A percentile compares a stretch with the other conserved stretches of the same genome.
phyloP scores from a whole-genome alignment of 2,329 filamentous ascomycete genomes.

The Parascedosporium putredinis region DNA sequence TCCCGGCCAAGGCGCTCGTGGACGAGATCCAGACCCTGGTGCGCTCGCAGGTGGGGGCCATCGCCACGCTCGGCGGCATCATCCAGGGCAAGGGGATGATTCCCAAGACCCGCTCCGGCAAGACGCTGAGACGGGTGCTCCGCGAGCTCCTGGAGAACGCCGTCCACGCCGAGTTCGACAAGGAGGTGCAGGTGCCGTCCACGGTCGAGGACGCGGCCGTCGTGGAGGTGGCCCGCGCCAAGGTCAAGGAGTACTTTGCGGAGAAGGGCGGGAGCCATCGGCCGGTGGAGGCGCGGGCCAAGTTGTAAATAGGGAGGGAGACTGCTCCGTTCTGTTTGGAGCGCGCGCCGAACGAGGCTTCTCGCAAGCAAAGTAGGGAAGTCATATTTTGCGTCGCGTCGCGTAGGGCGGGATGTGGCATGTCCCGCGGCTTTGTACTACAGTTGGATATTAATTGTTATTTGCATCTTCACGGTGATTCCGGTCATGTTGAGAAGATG shows the following conservation, averaged over 20 bases:
- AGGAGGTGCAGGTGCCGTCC: constrained; percentile 62
- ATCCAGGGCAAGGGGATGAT: constrained; percentile 81
- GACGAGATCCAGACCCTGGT: constrained; percentile 64
- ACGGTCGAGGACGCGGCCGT: constrained; percentile 75
- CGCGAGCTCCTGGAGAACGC: constrained; percentile 78
- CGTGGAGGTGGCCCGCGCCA: constrained; percentile 61
- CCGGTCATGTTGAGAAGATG: too few relatives aligned
- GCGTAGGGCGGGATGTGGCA: too few relatives aligned
- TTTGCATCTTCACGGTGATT: too few relatives aligned
- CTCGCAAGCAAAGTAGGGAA: too few relatives aligned
- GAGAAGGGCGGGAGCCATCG: constrained; percentile 30
- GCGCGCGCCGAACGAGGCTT: too few relatives aligned
- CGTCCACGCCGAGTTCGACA: constrained; percentile 61
- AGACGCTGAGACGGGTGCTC: constrained; percentile 74
- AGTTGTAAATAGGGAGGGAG: constrained; percentile 38
- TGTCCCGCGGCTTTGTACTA: too few relatives aligned
- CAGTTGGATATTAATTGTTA: too few relatives aligned
- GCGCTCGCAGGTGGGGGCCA: constrained; percentile 73
- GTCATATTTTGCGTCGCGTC: too few relatives aligned
- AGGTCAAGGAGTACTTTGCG: constrained; percentile 67
- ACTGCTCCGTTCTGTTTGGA: too few relatives aligned
- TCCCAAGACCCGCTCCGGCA: constrained; percentile 84
- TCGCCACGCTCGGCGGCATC: constrained; percentile 76
- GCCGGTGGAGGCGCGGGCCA: constrained; percentile 36
- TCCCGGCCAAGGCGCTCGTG: constrained; percentile 33